Evolutionary conservation across 225 moss, liverwort and hornwort genomes (phyloP).

Genomic region (Ulota crispa): DNA sequence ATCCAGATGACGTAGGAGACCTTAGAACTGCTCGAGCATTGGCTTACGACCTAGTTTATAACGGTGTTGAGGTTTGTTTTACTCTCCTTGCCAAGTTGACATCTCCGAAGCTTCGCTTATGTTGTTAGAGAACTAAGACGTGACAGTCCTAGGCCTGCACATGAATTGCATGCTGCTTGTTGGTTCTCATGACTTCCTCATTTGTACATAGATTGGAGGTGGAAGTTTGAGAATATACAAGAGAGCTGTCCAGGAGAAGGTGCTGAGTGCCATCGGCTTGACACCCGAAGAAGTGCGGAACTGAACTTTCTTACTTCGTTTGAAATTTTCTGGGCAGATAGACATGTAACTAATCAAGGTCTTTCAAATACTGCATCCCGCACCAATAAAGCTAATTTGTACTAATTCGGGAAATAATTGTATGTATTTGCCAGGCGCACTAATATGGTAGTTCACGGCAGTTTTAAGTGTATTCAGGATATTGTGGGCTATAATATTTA

Average conservation of each 20-base stretch:
- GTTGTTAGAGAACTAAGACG: not conserved
- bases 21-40: slow-evolving; percentile 89
- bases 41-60: slow-evolving; percentile 98
- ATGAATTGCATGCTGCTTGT: not conserved
- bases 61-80: slow-evolving; percentile 83
- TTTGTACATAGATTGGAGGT: slow-evolving; percentile 72
- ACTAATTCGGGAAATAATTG: no score
- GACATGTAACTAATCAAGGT: not conserved
- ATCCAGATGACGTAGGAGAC: slow-evolving; percentile 88
- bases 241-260: slow-evolving; percentile 88
- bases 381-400: no score
- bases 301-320: not conserved
- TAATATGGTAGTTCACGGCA: no score
- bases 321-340: not conserved
- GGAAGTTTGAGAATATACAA: slow-evolving; percentile 95
- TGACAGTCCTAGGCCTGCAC: not conserved
- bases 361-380: no score
- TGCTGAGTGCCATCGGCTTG: slow-evolving; percentile 83
- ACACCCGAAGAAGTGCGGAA: slow-evolving; percentile 71
- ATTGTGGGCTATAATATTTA: no score
- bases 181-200: slow-evolving; percentile 22
- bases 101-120: not conserved
- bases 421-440: no score
- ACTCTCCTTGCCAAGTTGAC: slow-evolving; percentile 12
- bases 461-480: no score